These are phyloP conservation scores for Trichosporon faecale DNA, from an alignment of 1,284 basidiomycete genomes.

Conservation along the genomic window DNA sequence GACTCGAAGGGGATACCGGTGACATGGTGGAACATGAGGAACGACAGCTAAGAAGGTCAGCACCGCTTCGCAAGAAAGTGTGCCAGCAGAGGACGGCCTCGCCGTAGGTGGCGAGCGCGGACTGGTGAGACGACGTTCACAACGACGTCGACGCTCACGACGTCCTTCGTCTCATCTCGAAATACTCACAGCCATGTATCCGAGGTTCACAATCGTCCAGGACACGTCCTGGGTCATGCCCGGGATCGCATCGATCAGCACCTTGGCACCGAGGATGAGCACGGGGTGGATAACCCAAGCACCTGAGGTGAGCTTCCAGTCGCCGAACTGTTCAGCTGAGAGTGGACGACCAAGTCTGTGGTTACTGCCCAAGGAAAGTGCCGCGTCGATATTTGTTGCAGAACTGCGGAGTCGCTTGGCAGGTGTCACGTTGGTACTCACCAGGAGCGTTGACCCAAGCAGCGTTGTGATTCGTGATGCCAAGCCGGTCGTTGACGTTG, in stretches of 20 bases:
- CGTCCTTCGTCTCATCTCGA: too few relatives aligned
- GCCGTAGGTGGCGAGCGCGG: neutral
- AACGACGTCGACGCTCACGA: neutral
- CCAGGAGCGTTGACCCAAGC: slow-evolving; percentile 99
- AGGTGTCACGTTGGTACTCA: slow-evolving; percentile 48
- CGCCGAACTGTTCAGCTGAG: neutral
- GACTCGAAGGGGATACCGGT: slow-evolving; percentile 95
- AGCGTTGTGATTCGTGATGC: slow-evolving; percentile 84
- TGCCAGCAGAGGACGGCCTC: neutral
- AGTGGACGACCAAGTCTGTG: neutral
- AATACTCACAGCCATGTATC: slow-evolving; percentile 81
- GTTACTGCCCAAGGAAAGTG: neutral
- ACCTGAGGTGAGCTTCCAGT: slow-evolving; percentile 56
- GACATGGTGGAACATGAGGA: slow-evolving; percentile 98
- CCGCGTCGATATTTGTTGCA: neutral
- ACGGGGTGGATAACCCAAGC: slow-evolving; percentile 98
- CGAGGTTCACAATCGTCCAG: slow-evolving; percentile 91
- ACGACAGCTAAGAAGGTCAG: slow-evolving; percentile 67
- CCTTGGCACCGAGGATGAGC: slow-evolving; percentile 83
- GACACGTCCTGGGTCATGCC: slow-evolving; percentile 90
- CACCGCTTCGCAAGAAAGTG: neutral
- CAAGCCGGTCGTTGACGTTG: slow-evolving; percentile 70
- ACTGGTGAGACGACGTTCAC: neutral
- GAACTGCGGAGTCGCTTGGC: neutral
- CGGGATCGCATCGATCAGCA: slow-evolving; percentile 89